Conservation (phyloP, 306 rosid genomes). For the Canavalia ensiformis region DNA sequence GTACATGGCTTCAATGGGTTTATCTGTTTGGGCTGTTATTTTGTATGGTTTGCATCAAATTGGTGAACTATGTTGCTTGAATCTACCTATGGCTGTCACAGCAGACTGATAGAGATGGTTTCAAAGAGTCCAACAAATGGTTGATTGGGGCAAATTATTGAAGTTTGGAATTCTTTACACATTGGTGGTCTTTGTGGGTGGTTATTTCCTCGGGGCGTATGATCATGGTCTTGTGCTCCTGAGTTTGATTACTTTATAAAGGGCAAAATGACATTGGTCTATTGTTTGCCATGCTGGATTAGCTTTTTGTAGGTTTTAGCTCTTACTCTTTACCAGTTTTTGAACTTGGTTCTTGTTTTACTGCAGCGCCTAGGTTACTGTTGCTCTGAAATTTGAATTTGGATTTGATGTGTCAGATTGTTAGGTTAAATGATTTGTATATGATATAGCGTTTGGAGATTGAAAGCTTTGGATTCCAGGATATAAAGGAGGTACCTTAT, state of each 20-base stretch:
- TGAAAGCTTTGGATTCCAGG: slow-evolving; percentile 36
- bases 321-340: slow-evolving; percentile 26
- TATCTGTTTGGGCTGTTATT: slow-evolving; percentile 43
- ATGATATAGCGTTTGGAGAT: slow-evolving; percentile 41
- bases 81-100: slow-evolving; percentile 43
- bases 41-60: slow-evolving; percentile 37
- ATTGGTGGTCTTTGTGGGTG: slow-evolving; percentile 30
- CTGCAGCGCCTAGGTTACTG: slow-evolving; percentile 34
- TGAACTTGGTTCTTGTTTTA: slow-evolving; percentile 30
- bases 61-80: slow-evolving; percentile 32
- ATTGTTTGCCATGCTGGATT: slow-evolving; percentile 41
- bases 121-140: slow-evolving; percentile 29
- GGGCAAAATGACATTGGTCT: slow-evolving; percentile 41
- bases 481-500: slow-evolving; percentile 38
- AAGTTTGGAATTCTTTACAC: slow-evolving; percentile 31
- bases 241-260: slow-evolving; percentile 31
- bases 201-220: slow-evolving; percentile 43
- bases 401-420: slow-evolving; percentile 49
- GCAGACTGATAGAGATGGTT: slow-evolving; percentile 38
- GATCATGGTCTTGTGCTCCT: slow-evolving; percentile 29
- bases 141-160: slow-evolving; percentile 34
- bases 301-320: slow-evolving; percentile 50
- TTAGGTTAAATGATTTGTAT: slow-evolving; percentile 48
- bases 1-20: slow-evolving; percentile 38
- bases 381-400: slow-evolving; percentile 39